These are phyloP conservation scores for Phellinidium pouzarii DNA, from an alignment of 1,284 basidiomycete species.

Conservation along the genomic window DNA sequence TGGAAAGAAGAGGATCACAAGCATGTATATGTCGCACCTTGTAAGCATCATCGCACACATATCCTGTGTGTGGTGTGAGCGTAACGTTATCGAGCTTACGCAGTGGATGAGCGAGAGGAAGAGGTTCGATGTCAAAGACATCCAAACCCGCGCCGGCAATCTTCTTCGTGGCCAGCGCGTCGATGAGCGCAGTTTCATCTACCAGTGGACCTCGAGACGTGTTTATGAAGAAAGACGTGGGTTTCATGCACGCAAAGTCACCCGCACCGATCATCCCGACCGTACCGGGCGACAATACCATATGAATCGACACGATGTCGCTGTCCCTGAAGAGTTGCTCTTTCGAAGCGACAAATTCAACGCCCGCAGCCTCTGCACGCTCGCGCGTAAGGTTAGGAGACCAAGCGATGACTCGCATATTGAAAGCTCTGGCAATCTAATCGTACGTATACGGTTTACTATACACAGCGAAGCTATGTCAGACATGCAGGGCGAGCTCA, in stretches of 20 bases:
- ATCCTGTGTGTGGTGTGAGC: slow-evolving; percentile 56
- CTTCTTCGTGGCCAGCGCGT: slow-evolving; percentile 39
- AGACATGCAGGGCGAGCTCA: slow-evolving; percentile 23
- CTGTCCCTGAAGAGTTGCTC: slow-evolving; percentile 44
- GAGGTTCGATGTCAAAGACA: slow-evolving; percentile 58
- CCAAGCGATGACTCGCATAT: slow-evolving; percentile 57
- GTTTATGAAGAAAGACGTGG: slow-evolving; percentile 53
- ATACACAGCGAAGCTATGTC: no score
- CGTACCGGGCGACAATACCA: slow-evolving; percentile 49
- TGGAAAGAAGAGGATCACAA: slow-evolving; percentile 6
- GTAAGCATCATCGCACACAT: slow-evolving; percentile 45
- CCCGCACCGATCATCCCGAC: slow-evolving; percentile 38
- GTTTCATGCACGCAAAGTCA: slow-evolving; percentile 47
- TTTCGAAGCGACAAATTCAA: slow-evolving; percentile 41
- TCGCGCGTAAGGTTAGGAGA: slow-evolving; percentile 56
- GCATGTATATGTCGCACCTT: slow-evolving; percentile 29
- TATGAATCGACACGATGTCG: slow-evolving; percentile 55
- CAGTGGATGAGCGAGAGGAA: slow-evolving; percentile 50
- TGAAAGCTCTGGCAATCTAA: slow-evolving; percentile 53
- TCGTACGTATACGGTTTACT: slow-evolving; percentile 7
- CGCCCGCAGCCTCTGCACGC: slow-evolving; percentile 44
- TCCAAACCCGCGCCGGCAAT: slow-evolving; percentile 51
- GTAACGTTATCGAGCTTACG: slow-evolving; percentile 45
- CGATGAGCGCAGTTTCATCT: slow-evolving; percentile 46
- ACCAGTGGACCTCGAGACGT: slow-evolving; percentile 58